Conservation (phyloP, 2,329 filamentous ascomycete species). For the Colletotrichum tropicale region DNA sequence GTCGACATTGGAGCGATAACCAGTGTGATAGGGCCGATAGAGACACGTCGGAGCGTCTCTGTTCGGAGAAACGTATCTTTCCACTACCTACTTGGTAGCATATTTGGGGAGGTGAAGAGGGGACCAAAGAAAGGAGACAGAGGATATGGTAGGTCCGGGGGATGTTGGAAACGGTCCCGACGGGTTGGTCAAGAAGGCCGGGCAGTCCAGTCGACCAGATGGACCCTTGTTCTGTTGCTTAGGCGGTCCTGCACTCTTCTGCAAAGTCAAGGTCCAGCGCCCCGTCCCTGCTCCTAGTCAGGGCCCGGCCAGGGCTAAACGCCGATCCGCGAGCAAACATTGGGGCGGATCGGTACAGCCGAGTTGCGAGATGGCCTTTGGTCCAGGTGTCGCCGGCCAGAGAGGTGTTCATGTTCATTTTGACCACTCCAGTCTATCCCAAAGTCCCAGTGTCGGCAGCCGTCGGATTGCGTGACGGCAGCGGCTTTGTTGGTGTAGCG, state of each 20-base stretch:
- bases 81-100: neutral
- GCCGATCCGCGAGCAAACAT: conserved; percentile 8
- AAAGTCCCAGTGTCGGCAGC: neutral
- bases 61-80: neutral
- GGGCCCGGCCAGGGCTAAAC: conserved; percentile 1
- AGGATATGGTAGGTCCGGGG: conserved; percentile 5
- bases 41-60: conserved; percentile 4
- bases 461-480: neutral
- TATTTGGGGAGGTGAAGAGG: neutral
- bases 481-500: neutral
- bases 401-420: neutral
- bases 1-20: neutral
- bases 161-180: conserved; percentile 11
- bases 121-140: neutral
- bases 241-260: neutral
- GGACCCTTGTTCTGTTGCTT: conserved; percentile 1
- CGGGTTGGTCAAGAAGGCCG: conserved; percentile 15
- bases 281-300: neutral
- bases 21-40: conserved; percentile 1
- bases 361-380: neutral
- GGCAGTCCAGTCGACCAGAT: neutral
- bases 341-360: neutral
- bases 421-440: neutral
- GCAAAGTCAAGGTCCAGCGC: neutral
- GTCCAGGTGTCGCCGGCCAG: neutral